A percentile compares a stretch with the other conserved stretches of the same genome.
phyloP scores from a whole-genome alignment of 257 asterid genomes.

The Primulina tabacum region DNA sequence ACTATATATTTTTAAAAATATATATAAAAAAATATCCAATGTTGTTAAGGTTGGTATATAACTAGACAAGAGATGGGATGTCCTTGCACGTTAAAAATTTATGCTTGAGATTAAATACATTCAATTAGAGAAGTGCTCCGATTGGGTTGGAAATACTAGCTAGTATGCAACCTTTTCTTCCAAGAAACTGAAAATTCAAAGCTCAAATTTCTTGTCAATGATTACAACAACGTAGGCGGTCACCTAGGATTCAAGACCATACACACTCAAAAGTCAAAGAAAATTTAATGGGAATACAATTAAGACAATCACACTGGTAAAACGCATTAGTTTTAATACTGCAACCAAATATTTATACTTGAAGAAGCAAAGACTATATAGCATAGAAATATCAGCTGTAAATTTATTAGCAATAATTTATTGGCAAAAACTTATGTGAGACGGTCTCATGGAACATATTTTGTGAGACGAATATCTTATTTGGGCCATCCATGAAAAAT shows the following conservation, averaged over 20 bases:
- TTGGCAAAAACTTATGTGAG: background rate
- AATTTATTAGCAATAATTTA: too few species aligned
- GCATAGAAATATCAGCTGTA: too few species aligned
- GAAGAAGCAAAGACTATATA: background rate
- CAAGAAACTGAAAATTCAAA: conserved; percentile 29
- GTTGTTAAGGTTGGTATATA: too few species aligned
- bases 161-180: conserved; percentile 15
- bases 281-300: background rate
- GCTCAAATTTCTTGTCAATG: conserved; percentile 20
- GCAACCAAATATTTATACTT: background rate
- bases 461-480: too few species aligned
- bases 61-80: too few species aligned
- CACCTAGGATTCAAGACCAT: background rate
- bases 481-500: too few species aligned
- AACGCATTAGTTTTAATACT: background rate
- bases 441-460: too few species aligned
- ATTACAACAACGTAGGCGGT: background rate
- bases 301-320: background rate
- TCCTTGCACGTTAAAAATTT: background rate
- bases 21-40: too few species aligned
- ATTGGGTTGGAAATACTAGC: background rate
- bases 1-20: too few species aligned
- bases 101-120: too few species aligned
- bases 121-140: background rate
- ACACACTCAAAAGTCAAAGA: background rate